Evolutionary conservation across 2,329 filamentous ascomycete genomes (phyloP).

Genomic region (Epichloe brachyelytri): DNA sequence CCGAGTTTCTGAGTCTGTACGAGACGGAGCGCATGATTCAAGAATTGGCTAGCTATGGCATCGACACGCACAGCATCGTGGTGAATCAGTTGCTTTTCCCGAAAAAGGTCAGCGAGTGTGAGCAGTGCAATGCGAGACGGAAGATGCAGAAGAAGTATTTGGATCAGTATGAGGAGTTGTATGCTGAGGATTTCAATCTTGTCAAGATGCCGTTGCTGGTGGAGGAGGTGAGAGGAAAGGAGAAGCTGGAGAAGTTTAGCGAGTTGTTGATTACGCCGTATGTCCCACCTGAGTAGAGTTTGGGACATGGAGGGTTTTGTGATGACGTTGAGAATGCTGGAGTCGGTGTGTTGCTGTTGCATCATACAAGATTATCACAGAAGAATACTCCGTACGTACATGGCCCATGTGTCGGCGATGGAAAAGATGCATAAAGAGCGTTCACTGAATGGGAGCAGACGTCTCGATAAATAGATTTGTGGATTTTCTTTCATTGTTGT

Average conservation of each 20-base stretch:
- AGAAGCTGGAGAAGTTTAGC: slow-evolving; percentile 81
- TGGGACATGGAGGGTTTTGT: background rate
- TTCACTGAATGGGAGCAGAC: background rate
- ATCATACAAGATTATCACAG: background rate
- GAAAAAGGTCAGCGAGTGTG: slow-evolving; percentile 69
- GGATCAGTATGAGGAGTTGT: slow-evolving; percentile 95
- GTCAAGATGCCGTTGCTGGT: slow-evolving; percentile 95
- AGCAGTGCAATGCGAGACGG: slow-evolving; percentile 85
- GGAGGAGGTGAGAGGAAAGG: slow-evolving; percentile 91
- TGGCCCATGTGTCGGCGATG: too few relatives aligned
- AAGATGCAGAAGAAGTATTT: slow-evolving; percentile 99
- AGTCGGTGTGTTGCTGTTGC: background rate
- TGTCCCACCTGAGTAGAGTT: slow-evolving; percentile 44
- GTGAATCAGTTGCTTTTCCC: slow-evolving; percentile 97
- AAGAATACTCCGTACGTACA: background rate
- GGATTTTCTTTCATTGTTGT: background rate
- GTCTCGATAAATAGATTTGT: background rate
- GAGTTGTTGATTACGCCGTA: slow-evolving; percentile 72
- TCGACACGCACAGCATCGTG: slow-evolving; percentile 94
- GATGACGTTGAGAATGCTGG: background rate
- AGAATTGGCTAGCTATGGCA: slow-evolving; percentile 82
- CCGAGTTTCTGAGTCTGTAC: slow-evolving; percentile 91
- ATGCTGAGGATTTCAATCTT: slow-evolving; percentile 92
- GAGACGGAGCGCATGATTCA: slow-evolving; percentile 99
- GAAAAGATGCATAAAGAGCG: too few relatives aligned